Conservation (phyloP, 1,139 yeast genomes). For the Debaryomyces sp. region DNA sequence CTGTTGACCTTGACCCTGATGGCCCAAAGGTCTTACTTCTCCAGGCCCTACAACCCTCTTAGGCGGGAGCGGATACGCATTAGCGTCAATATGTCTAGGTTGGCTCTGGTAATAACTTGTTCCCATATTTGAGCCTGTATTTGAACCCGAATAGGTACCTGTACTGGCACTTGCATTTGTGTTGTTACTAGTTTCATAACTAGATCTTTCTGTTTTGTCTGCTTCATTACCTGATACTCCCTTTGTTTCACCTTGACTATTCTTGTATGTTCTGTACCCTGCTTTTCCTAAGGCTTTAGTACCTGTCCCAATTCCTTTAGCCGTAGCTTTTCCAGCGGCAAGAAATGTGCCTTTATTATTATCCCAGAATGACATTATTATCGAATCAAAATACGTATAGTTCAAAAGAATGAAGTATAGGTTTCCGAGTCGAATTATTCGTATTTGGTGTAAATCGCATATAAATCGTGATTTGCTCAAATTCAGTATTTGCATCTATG, state of each 20-base stretch:
- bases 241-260: slow-evolving; percentile 32
- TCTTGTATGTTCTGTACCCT: slow-evolving; percentile 52
- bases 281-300: slow-evolving; percentile 51
- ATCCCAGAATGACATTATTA: slow-evolving; percentile 52
- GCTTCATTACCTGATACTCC: slow-evolving; percentile 18
- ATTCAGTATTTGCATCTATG: neutral
- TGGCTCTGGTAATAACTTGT: neutral
- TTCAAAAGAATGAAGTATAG: neutral
- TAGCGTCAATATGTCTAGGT: slow-evolving; percentile 22
- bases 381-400: neutral
- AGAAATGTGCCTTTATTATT: slow-evolving; percentile 53
- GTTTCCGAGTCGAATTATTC: neutral
- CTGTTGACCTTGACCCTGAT: no score
- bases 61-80: slow-evolving; percentile 43
- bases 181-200: slow-evolving; percentile 12
- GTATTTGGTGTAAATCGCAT: neutral
- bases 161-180: slow-evolving; percentile 9
- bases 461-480: neutral
- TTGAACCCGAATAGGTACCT: slow-evolving; percentile 1
- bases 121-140: slow-evolving; percentile 9
- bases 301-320: slow-evolving; percentile 53
- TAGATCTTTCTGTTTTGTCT: slow-evolving; percentile 7
- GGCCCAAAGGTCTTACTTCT: slow-evolving; percentile 2
- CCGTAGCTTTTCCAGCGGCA: slow-evolving; percentile 48
- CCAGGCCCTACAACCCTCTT: slow-evolving; percentile 30